Base-by-base conservation (phyloP, 73 alveolate species). In the Paramecium sexaurelia region DNA sequence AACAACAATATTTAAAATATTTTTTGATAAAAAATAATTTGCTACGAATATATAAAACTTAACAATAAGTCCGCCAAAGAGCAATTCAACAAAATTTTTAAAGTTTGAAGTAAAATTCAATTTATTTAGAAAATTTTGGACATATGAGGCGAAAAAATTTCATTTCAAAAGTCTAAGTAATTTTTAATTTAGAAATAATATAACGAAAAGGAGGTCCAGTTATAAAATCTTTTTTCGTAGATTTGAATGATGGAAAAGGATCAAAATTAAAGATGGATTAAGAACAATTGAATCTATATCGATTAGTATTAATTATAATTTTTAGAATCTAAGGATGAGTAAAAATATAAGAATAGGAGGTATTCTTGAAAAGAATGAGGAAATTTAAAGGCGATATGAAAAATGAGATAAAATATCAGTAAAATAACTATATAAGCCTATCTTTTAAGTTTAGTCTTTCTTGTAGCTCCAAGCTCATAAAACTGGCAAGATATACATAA, bases 401-500 rank as follows among this genome's bases (percentile, higher is more conserved):
- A 20, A 94, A 95, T 86, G 98, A 97, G 86, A 89, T 51, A 96
- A 55, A 91, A 96, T 57, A 92, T 96, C 92, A 93, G 7, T 4
- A 8, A 4, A 17, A 35, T 35, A 35, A 4, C 13, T 1, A 11
- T 45, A 45, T 19, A 45, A 45, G 26, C 26, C 57, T 45, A n/a
- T n/a, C 36, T 41, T 78, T 78, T 43, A 78, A 98, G 86, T 98
- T 98, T 29, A 96, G 92, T 7, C 91, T 96, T 11, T 96, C n/a
- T 96, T 96, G 98, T 98, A 56, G 95, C 95, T 35, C 98, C 98
- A 45, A 95, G 96, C 41, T 93, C 96, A 39, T 97, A 95, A 87
- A 95, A 95, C 91, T 95, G 11, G 92, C 95, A 24, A 95, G 94
- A 93, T 95, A 92, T 87, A 57, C 95, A 55, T 26, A 87, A 67